Percentiles rank a stretch among this genome's conserved stretches.
Conservation (phyloP, 1,139 yeast species). For the Pichia kudriavzevii region DNA sequence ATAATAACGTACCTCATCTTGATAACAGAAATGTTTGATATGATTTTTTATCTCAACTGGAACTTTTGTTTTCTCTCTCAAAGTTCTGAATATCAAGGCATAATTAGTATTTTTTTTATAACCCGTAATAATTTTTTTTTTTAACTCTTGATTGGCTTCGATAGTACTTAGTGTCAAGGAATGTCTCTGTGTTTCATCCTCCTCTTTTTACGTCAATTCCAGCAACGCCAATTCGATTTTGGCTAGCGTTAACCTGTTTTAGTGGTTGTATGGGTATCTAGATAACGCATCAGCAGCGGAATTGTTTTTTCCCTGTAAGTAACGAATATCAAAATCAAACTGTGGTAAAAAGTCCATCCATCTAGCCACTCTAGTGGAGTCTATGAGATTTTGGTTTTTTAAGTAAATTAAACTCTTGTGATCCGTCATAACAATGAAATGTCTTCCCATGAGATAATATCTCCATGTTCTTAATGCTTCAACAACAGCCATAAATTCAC, state of each 20-base stretch:
- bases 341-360: constrained; percentile 6
- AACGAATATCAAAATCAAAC: constrained; percentile 1
- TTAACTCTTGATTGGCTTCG: too few species aligned
- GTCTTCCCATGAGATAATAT: constrained; percentile 2
- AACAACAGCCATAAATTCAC: constrained; percentile 5
- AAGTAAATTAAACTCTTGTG: constrained; percentile 1
- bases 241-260: neutral
- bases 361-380: constrained; percentile 3
- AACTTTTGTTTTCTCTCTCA: neutral
- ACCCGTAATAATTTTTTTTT: neutral
- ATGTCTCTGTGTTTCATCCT: too few species aligned
- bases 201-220: too few species aligned
- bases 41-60: neutral
- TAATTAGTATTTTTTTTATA: neutral
- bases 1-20: constrained; percentile 3
- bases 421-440: constrained; percentile 4
- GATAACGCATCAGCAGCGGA: constrained; percentile 2
- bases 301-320: neutral
- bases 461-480: constrained; percentile 5
- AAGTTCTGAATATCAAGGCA: neutral
- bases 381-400: constrained; percentile 2
- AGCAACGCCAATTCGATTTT: too few species aligned
- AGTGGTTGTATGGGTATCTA: neutral
- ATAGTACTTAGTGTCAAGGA: too few species aligned
- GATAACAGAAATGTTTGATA: constrained; percentile 1